phyloP scores from a whole-genome alignment of 2,329 filamentous ascomycete genomes.

The Raffaelea arxii region DNA sequence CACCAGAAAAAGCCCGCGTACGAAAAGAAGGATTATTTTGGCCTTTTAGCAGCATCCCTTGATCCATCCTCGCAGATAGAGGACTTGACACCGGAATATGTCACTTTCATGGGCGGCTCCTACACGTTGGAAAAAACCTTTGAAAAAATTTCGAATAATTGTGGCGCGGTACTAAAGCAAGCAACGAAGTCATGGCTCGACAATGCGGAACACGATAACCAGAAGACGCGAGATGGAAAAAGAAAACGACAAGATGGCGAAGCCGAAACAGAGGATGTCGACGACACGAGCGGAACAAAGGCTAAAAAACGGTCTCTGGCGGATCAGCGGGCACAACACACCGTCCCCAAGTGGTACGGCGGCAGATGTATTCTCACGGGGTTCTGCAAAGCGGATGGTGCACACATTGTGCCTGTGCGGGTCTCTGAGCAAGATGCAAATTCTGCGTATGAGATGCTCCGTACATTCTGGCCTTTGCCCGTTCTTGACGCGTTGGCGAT shows the following conservation, averaged over 20 bases:
- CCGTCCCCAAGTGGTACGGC: not conserved
- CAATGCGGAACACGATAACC: not conserved
- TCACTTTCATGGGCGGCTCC: not conserved
- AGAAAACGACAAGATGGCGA: not conserved
- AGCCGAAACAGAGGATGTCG: not conserved
- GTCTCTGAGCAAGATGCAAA: not conserved
- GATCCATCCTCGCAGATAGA: not conserved
- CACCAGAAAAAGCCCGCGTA: not conserved
- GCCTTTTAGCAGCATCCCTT: not conserved
- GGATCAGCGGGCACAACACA: not conserved
- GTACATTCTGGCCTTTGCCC: constrained; percentile 1
- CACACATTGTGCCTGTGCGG: constrained; percentile 7
- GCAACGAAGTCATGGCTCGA: too few relatives aligned
- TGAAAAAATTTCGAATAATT: not conserved
- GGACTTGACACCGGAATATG: not conserved
- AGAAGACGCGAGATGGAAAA: not conserved
- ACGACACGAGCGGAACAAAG: not conserved
- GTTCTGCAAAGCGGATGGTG: not conserved
- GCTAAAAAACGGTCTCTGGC: not conserved
- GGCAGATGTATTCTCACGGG: constrained; percentile 2
- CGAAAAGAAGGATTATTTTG: not conserved
- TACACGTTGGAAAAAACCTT: not conserved
- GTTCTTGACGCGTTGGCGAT: not conserved
- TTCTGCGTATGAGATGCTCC: not conserved
- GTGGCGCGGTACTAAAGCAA: too few relatives aligned